Evolutionary conservation across 768 basidiomycete species (phyloP).

Genomic region (Porphyrellus cyaneotinctus): DNA sequence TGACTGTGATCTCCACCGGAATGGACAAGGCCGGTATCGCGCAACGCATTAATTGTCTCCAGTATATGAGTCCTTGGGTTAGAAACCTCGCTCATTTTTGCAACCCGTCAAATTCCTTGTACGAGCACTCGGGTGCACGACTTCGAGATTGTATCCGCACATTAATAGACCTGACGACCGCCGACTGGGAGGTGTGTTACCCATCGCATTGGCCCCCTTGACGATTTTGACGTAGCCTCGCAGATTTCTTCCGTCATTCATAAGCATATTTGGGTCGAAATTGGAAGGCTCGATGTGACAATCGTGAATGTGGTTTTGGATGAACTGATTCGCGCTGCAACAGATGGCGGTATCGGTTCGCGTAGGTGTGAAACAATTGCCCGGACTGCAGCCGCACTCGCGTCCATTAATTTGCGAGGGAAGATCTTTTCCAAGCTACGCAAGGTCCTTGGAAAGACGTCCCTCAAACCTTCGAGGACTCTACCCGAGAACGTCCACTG

Average conservation of each 20-base stretch:
- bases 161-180: conserved; percentile 68
- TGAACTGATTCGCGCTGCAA: conserved; percentile 75
- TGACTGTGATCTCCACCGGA: conserved; percentile 75
- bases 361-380: conserved; percentile 71
- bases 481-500: conserved; percentile 71
- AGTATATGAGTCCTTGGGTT: conserved; percentile 88
- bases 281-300: conserved; percentile 62
- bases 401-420: conserved; percentile 75
- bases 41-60: conserved; percentile 68
- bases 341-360: conserved; percentile 79
- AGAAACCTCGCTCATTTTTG: conserved; percentile 70
- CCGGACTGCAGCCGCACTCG: conserved; percentile 66
- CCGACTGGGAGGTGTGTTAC: conserved; percentile 63
- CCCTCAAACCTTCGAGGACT: conserved; percentile 55
- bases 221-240: conserved; percentile 3
- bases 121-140: conserved; percentile 67
- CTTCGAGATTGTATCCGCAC: conserved; percentile 80
- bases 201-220: neutral
- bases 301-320: conserved; percentile 73
- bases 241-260: conserved; percentile 68
- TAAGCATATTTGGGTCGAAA: conserved; percentile 71
- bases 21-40: conserved; percentile 45
- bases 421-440: conserved; percentile 75
- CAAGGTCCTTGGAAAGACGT: conserved; percentile 73
- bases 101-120: conserved; percentile 63